phyloP scores from a whole-genome alignment of 306 rosid genomes.

The Vachellia pachyceras region DNA sequence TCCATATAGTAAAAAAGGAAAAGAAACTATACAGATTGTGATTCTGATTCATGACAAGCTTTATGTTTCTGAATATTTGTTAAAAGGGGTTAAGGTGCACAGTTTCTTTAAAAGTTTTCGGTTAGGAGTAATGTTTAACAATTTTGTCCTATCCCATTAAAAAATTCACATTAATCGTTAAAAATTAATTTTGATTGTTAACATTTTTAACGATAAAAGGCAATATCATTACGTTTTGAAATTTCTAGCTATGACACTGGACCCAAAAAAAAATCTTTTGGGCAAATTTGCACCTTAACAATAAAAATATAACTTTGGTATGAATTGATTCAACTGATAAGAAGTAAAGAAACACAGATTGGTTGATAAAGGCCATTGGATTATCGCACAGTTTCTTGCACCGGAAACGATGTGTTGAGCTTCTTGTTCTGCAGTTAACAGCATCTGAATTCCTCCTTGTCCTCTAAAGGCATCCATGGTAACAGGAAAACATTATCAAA shows the following conservation, averaged over 20 bases:
- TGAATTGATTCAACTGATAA: not conserved
- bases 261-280: too few relatives aligned
- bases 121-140: too few relatives aligned
- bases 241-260: too few relatives aligned
- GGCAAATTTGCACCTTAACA: too few relatives aligned
- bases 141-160: too few relatives aligned
- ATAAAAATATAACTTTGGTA: not conserved
- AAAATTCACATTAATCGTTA: not conserved
- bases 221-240: too few relatives aligned
- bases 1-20: not conserved
- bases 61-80: not conserved
- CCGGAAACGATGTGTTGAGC: conserved; percentile 72
- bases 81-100: not conserved
- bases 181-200: too few relatives aligned
- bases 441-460: conserved; percentile 91
- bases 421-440: conserved; percentile 83
- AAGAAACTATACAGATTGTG: not conserved
- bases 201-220: too few relatives aligned
- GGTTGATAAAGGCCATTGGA: not conserved
- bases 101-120: too few relatives aligned
- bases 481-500: conserved; percentile 21
- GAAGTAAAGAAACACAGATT: not conserved
- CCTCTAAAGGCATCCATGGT: conserved; percentile 78
- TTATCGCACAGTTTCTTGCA: conserved; percentile 72
- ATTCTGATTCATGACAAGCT: not conserved